Base-by-base conservation (phyloP, 768 basidiomycete genomes). In the Exidia glandulosa region DNA sequence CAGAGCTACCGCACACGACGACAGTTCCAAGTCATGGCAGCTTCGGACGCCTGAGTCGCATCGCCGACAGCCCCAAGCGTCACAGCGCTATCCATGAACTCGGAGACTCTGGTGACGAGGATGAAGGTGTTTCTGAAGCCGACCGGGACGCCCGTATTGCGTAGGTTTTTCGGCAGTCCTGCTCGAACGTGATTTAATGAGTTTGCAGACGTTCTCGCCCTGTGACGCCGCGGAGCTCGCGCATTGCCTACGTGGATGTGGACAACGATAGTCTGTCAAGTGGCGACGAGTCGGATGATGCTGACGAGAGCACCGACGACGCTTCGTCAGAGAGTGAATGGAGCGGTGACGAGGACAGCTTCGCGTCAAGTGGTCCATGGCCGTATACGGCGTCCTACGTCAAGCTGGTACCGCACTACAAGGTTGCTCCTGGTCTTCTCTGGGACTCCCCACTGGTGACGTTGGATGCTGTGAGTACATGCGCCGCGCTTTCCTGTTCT, bases 221-320 rank as follows among this genome's bases (percentile, higher is more conserved):
- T 12, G 68, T 77, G 3, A 78, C 77, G 4, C 62, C 73, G 27
- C 62, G 12, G 19, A 47, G 13, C 31, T 32, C 30, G 45, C 7
- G 29, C 50, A 59, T 57, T 56, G 32, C 41, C n/a, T 56, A 41
- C 34, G 34, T 27, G 27, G 62, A 77, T 29, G 79, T 80, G 6
- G 80, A 77, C 23, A 74, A 84, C 55, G 73, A 73, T 19, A 77
- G 75, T 58, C 76, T 84, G 66, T 82, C 81, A 9, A 86, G 83
- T 56, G 83, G 81, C 2, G 89, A 90, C 63, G 90, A 92, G 70
- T 91, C 90, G 2, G 90, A 91, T 64, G 74, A 88, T 56, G 86
- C 83, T 2, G 85, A 86, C 54, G 73, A 62, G 16, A 62, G 61
- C 60, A 6, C 37, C 34, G 36, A 70, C 6, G 63, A 60, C 54